These are phyloP conservation scores for Chlamydomonas sphaeroides DNA, from an alignment of 139 green algal genomes.

Conservation along the genomic window DNA sequence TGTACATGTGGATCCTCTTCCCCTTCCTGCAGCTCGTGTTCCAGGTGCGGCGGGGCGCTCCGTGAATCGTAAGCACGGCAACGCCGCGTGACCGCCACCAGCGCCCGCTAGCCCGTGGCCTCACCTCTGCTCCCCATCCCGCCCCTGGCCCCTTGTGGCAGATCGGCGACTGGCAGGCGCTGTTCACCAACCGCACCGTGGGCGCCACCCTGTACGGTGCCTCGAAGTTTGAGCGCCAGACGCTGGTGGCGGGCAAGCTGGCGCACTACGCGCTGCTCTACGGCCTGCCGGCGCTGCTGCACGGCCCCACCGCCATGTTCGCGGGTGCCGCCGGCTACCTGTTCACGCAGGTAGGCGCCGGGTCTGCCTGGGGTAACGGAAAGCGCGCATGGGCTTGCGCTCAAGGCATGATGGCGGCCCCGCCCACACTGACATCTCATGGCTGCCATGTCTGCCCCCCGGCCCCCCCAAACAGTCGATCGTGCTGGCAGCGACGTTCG, in stretches of 20 bases:
- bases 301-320: slow-evolving; percentile 63
- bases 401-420: no score
- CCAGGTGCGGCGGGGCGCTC: slow-evolving; percentile 52
- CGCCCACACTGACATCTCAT: no score
- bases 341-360: slow-evolving; percentile 42
- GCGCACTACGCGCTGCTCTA: slow-evolving; percentile 79
- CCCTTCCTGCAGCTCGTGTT: slow-evolving; percentile 85
- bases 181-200: slow-evolving; percentile 66
- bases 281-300: slow-evolving; percentile 61
- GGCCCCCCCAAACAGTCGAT: slow-evolving; percentile 69
- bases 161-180: slow-evolving; percentile 57
- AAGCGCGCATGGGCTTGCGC: no score
- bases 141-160: background rate
- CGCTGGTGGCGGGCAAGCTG: slow-evolving; percentile 78
- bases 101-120: no score
- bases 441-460: no score
- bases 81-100: no score
- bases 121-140: no score
- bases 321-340: slow-evolving; percentile 61
- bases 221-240: slow-evolving; percentile 63
- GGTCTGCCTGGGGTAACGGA: background rate
- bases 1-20: slow-evolving; percentile 88
- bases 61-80: no score
- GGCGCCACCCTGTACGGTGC: slow-evolving; percentile 82
- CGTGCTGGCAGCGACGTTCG: slow-evolving; percentile 83